These are phyloP conservation scores for Diutina pseudorugosa DNA, from an alignment of 1,139 yeast genomes.

Conservation along the genomic window DNA sequence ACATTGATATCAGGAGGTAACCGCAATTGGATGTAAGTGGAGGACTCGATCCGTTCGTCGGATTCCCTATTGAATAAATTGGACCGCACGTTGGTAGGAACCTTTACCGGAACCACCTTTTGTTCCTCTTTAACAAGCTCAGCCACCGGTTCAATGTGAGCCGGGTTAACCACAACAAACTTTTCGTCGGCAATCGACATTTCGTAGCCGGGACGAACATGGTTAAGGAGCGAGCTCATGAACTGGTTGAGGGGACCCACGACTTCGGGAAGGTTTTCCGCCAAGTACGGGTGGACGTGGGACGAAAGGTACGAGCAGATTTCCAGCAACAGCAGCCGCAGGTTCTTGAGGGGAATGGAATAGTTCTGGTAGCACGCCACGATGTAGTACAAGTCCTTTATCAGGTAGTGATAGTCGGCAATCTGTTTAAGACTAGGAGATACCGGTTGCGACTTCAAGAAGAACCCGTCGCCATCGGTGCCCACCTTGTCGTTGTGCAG, in stretches of 20 bases:
- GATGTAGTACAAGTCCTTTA: slow-evolving; percentile 1
- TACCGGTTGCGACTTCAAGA: not conserved
- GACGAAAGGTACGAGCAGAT: not conserved
- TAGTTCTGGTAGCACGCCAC: not conserved
- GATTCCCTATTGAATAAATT: not conserved
- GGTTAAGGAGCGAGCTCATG: not conserved
- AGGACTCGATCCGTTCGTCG: not conserved
- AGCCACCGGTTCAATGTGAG: not conserved
- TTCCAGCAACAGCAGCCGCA: not conserved
- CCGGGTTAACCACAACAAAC: not conserved
- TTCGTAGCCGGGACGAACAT: not conserved
- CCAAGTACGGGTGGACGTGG: slow-evolving; percentile 1
- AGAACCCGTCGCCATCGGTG: not conserved
- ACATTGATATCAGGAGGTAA: not conserved
- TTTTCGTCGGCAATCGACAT: not conserved
- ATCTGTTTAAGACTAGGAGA: not conserved
- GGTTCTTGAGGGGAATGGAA: not conserved
- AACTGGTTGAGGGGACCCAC: not conserved
- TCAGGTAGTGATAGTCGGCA: slow-evolving; percentile 1
- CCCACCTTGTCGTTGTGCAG: not conserved
- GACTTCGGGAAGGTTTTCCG: not conserved
- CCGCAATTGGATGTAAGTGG: not conserved
- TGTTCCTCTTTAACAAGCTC: not conserved
- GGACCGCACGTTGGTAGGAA: not conserved
- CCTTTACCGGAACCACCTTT: not conserved